These are phyloP conservation scores for Silene latifolia DNA, from an alignment of 148 eudicot species.

Conservation along the genomic window DNA sequence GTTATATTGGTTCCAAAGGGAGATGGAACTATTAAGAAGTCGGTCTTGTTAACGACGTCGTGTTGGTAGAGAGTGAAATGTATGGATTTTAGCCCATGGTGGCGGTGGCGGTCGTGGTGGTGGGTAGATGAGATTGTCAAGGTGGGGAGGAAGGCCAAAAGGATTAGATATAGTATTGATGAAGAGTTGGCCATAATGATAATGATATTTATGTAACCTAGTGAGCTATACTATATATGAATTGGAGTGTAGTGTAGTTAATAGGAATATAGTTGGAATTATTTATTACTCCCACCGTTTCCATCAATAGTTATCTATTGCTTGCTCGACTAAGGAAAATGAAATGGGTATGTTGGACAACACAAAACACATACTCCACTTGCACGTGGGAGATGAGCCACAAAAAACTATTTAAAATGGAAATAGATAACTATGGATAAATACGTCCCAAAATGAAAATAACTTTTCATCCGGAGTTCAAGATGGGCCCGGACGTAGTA, in stretches of 20 bases:
- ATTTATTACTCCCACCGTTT: neutral
- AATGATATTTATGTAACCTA: neutral
- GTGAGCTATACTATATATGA: neutral
- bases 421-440: too few species aligned
- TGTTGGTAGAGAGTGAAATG: constrained; percentile 24
- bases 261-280: neutral
- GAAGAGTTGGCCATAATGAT: constrained; percentile 13
- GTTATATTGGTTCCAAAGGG: constrained; percentile 12
- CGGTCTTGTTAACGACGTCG: constrained; percentile 21
- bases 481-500: too few species aligned
- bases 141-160: neutral
- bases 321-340: too few species aligned
- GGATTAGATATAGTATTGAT: neutral
- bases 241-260: too few species aligned
- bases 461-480: too few species aligned
- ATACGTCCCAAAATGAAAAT: too few species aligned
- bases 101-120: neutral
- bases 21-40: constrained; percentile 15
- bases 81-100: neutral
- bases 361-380: too few species aligned
- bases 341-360: too few species aligned
- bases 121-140: neutral
- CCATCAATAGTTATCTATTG: too few species aligned
- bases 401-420: too few species aligned
- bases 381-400: too few species aligned